Evolutionary conservation across 1,139 yeast species (phyloP).

Genomic region (Yamadazyma diddensiae): DNA sequence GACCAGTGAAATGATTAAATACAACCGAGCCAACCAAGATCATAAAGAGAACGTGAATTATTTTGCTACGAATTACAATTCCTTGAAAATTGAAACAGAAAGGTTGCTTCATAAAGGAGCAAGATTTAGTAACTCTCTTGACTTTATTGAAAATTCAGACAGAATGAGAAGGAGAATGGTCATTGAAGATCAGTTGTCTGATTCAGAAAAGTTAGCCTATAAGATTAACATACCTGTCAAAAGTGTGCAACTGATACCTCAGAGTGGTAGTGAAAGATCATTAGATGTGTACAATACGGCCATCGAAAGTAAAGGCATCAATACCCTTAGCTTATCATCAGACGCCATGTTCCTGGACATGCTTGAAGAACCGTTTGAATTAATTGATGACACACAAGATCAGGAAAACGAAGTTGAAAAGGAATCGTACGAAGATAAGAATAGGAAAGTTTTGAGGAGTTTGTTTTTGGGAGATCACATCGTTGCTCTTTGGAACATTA

Average conservation of each 20-base stretch:
- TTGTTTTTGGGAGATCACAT: constrained; percentile 71
- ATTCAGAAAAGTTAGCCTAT: constrained; percentile 42
- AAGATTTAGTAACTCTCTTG: constrained; percentile 44
- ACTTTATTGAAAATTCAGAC: constrained; percentile 64
- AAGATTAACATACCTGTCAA: constrained; percentile 39
- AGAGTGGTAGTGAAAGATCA: constrained; percentile 5
- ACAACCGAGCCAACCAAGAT: constrained; percentile 58
- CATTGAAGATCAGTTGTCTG: constrained; percentile 48
- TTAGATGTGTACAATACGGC: constrained; percentile 18
- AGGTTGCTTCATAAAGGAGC: constrained; percentile 25
- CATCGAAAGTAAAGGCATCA: constrained; percentile 20
- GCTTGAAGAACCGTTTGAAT: constrained; percentile 11
- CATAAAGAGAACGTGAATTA: constrained; percentile 57
- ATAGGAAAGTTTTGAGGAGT: constrained; percentile 68
- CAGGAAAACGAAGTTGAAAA: constrained; percentile 14
- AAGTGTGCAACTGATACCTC: constrained; percentile 13
- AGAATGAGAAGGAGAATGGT: constrained; percentile 60
- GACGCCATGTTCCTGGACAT: constrained; percentile 13
- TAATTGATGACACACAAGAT: constrained; percentile 36
- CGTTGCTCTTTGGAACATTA: constrained; percentile 67
- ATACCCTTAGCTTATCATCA: constrained; percentile 25
- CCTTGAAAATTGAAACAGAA: constrained; percentile 40
- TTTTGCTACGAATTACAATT: constrained; percentile 45
- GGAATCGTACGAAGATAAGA: constrained; percentile 57
- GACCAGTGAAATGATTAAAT: constrained; percentile 46